phyloP scores from a whole-genome alignment of 2,329 filamentous ascomycete species.

The Pleomassaria siparia region DNA sequence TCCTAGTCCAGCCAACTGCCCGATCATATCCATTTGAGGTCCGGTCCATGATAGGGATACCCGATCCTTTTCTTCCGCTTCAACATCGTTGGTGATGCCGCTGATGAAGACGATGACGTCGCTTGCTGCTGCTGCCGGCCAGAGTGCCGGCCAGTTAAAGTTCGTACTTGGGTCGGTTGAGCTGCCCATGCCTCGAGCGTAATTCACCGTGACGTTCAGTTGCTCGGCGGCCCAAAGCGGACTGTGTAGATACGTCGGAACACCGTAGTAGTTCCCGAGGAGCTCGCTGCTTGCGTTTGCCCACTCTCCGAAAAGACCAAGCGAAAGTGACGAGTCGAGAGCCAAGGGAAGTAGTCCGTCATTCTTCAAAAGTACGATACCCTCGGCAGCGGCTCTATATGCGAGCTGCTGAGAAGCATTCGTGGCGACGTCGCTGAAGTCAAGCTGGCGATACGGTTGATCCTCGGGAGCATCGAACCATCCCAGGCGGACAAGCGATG shows the following conservation, averaged over 20 bases:
- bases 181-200: constrained; percentile 28
- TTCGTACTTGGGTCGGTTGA: constrained; percentile 31
- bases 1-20: constrained; percentile 46
- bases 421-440: constrained; percentile 59
- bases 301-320: constrained; percentile 62
- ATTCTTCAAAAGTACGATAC: constrained; percentile 56
- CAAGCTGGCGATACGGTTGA: constrained; percentile 55
- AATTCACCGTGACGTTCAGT: constrained; percentile 39
- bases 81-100: constrained; percentile 57
- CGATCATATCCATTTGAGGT: constrained; percentile 55
- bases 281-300: constrained; percentile 60
- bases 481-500: constrained; percentile 57
- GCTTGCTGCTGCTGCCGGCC: constrained; percentile 43
- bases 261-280: constrained; percentile 61
- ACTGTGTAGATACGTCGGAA: constrained; percentile 57
- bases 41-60: constrained; percentile 54
- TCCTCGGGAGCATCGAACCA: constrained; percentile 57
- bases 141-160: constrained; percentile 18
- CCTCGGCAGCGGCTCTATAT: constrained; percentile 53
- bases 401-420: constrained; percentile 58
- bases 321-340: constrained; percentile 39
- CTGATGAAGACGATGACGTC: constrained; percentile 59
- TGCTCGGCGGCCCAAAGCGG: constrained; percentile 56
- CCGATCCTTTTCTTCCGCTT: constrained; percentile 57
- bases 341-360: constrained; percentile 51